Base-by-base conservation (phyloP, 75 land plant genomes). In the Gnetum montanum region DNA sequence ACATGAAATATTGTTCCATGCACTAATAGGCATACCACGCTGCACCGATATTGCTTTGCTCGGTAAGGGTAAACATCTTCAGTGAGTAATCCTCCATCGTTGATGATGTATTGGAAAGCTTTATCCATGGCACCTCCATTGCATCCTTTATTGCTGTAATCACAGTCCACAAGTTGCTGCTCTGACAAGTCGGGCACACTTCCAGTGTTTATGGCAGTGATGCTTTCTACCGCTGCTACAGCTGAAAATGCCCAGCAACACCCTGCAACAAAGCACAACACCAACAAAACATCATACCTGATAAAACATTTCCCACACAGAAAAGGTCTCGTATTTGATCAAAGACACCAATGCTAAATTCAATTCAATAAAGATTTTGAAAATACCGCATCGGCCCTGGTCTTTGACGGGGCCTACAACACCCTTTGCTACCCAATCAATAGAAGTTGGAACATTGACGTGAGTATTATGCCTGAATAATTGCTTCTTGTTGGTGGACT, bases 41-140 rank as follows among this genome's bases (percentile, higher is more conserved):
- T 34, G 22, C 74, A 74, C 1, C 30, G 20, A 1, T 63, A 57
- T 23, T 52, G 30, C 12, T 34, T 28, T 1, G 61, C 77, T 8
- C 13, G 58, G 73, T 81, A 78, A 6, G 82, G 84, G 24, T 81
- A 81, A 46, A 72, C 57, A 16, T 46, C 41, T 53, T 81, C 84
- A 1, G 64, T 48, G 8, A 70, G 65, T 12, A 81, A 61, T 3
- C 84, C 84, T 29, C 83, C 83, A 46, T 78, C 73, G 6, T 73
- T 38, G 15, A 65, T 49, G 15, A 81, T 73, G 59, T 63, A 81
- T 36, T 73, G 29, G 25, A 75, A 75, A 1, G 78, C 78, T 18
- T 58, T 46, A 23, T 70, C 69, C 78, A 75, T 75, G 2, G 59
- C 46, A 2, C 78, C 78, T 25, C 76, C 76, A 11, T 69, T 63